A percentile compares a stretch with the other conserved stretches of the same genome.
Conservation (phyloP, 176 grass and related monocot species). For the Thalia dealbata region DNA sequence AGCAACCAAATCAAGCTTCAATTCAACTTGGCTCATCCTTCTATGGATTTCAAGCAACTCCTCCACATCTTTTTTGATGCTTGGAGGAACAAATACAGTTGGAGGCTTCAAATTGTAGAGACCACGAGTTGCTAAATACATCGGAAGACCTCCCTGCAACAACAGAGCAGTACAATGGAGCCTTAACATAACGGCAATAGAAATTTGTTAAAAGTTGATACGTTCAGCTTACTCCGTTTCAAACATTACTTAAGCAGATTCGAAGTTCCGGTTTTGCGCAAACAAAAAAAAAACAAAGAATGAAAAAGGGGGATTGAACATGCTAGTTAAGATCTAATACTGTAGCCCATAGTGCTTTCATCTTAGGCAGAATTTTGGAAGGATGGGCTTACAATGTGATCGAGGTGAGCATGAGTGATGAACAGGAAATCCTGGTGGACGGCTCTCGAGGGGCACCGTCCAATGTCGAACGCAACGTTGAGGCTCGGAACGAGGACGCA, state of each 20-base stretch:
- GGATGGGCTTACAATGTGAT: constrained; percentile 66
- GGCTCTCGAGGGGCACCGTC: constrained; percentile 55
- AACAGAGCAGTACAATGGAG: constrained; percentile 5
- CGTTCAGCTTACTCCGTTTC: too few relatives aligned
- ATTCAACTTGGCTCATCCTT: constrained; percentile 68
- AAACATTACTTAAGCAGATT: too few relatives aligned
- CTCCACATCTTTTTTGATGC: constrained; percentile 78
- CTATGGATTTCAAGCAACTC: constrained; percentile 69
- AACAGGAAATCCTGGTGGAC: constrained; percentile 82
- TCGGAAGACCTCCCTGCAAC: constrained; percentile 72
- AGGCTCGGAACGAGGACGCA: constrained; percentile 61
- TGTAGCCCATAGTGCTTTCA: constrained; percentile 6
- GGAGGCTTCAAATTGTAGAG: constrained; percentile 86
- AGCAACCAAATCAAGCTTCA: constrained; percentile 69
- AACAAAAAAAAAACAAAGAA: background rate
- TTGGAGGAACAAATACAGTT: constrained; percentile 85
- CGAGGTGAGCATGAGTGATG: constrained; percentile 89
- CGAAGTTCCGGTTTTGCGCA: background rate
- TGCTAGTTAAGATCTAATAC: background rate
- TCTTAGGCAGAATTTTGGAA: background rate
- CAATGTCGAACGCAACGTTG: constrained; percentile 88
- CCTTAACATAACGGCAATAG: background rate
- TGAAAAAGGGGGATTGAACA: background rate
- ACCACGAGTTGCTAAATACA: constrained; percentile 77
- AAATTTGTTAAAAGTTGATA: background rate